Conservation (phyloP, 2,329 filamentous ascomycete species). For the Colletotrichum navitas region DNA sequence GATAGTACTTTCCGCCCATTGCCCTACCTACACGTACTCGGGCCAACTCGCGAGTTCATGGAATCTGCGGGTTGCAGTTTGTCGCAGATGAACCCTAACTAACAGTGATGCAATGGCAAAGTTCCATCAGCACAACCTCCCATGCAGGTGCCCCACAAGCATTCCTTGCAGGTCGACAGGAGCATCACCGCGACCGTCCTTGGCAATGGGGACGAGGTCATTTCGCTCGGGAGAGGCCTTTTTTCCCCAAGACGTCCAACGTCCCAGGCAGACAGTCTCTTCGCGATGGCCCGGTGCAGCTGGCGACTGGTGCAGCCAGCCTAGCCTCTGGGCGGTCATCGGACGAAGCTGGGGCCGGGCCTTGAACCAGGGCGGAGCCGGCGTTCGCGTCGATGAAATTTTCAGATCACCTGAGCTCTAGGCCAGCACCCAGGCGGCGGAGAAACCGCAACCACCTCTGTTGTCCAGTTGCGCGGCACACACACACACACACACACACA, state of each 20-base stretch:
- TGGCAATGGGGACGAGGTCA: constrained; percentile 20
- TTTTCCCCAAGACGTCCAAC: constrained; percentile 31
- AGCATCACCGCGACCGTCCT: constrained; percentile 31
- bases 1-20: constrained; percentile 8
- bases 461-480: constrained; percentile 33
- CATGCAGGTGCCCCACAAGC: constrained; percentile 27
- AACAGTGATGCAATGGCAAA: constrained; percentile 30
- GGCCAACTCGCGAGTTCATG: constrained; percentile 9
- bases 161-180: constrained; percentile 22
- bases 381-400: constrained; percentile 38
- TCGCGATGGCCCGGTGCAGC: constrained; percentile 29
- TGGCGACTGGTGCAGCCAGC: constrained; percentile 33
- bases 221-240: constrained; percentile 15
- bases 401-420: constrained; percentile 41
- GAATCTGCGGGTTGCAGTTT: constrained; percentile 1
- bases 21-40: not conserved
- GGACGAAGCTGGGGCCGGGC: constrained; percentile 38
- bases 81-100: constrained; percentile 7
- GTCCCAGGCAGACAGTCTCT: constrained; percentile 30
- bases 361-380: constrained; percentile 37
- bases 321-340: constrained; percentile 33
- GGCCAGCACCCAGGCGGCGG: constrained; percentile 33
- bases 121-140: constrained; percentile 31
- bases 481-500: constrained; percentile 14
- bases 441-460: constrained; percentile 22